A percentile compares a stretch with the other conserved stretches of the same genome.
Evolutionary conservation across 495 filamentous ascomycete species (phyloP).

Genomic region (Xylaria scruposa): DNA sequence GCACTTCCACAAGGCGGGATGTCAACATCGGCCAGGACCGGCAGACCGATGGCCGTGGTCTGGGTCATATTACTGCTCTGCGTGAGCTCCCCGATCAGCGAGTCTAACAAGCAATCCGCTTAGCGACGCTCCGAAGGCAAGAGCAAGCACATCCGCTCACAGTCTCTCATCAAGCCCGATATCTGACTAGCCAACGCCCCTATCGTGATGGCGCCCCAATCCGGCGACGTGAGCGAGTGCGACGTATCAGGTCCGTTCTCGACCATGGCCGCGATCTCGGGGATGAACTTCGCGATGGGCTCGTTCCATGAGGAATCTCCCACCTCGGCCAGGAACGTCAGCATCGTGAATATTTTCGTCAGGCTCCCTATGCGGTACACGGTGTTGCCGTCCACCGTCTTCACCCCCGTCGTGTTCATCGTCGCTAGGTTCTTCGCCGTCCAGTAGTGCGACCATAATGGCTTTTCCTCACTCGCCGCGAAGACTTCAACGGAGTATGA

Average conservation of each 20-base stretch:
- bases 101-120: constrained; percentile 43
- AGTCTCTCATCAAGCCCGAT: constrained; percentile 56
- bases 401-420: constrained; percentile 48
- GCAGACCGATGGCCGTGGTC: constrained; percentile 41
- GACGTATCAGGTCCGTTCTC: constrained; percentile 46
- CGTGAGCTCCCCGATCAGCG: constrained; percentile 48
- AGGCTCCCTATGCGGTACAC: constrained; percentile 58
- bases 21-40: constrained; percentile 47
- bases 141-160: constrained; percentile 29
- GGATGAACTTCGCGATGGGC: constrained; percentile 57
- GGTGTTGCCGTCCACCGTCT: constrained; percentile 49
- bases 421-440: constrained; percentile 50
- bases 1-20: constrained; percentile 52
- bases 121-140: background rate
- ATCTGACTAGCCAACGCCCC: constrained; percentile 61
- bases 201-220: constrained; percentile 63
- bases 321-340: constrained; percentile 48
- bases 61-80: constrained; percentile 40
- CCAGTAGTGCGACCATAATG: constrained; percentile 55
- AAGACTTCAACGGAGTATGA: constrained; percentile 60
- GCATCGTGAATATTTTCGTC: constrained; percentile 57
- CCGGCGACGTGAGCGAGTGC: constrained; percentile 46
- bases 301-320: constrained; percentile 48
- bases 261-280: constrained; percentile 55
- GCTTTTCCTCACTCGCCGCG: constrained; percentile 46